Evolutionary conservation across 495 filamentous ascomycete genomes (phyloP).

Genomic region (Lasiosphaeria ovina): DNA sequence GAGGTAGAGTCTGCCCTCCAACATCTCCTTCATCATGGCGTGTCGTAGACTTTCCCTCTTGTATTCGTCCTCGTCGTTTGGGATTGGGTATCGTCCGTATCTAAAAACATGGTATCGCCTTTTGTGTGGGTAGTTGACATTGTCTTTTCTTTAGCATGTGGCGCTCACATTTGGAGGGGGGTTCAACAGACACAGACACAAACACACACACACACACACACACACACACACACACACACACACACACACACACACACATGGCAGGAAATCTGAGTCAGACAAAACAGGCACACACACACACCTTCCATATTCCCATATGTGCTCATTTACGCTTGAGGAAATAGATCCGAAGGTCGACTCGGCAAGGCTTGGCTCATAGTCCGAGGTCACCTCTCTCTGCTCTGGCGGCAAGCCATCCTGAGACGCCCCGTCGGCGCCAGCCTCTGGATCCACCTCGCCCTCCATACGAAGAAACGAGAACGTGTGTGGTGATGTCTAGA

Average conservation of each 20-base stretch:
- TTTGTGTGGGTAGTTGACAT: neutral
- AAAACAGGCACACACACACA: constrained; percentile 20
- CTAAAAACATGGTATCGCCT: constrained; percentile 37
- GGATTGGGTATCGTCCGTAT: constrained; percentile 34
- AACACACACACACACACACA: neutral
- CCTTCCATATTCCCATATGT: constrained; percentile 40
- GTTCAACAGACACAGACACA: neutral
- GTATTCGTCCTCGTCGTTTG: constrained; percentile 40
- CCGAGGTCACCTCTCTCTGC: constrained; percentile 27
- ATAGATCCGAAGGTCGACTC: constrained; percentile 32
- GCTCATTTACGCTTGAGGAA: constrained; percentile 33
- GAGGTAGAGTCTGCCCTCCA: constrained; percentile 57
- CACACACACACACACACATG: neutral
- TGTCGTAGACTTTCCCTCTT: constrained; percentile 53
- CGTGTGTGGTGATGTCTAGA: no score
- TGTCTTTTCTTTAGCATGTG: constrained; percentile 2
- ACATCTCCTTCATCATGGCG: constrained; percentile 54
- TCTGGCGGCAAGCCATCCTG: constrained; percentile 16
- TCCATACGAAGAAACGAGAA: no score
- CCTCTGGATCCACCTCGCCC: constrained; percentile 26
- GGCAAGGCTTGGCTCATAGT: constrained; percentile 29
- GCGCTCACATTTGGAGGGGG: neutral
- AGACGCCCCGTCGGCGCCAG: constrained; percentile 22
- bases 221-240: constrained; percentile 12
- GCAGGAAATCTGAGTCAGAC: neutral